Conservation (phyloP, 768 basidiomycete species). For the Podaxis mareebaensis region DNA sequence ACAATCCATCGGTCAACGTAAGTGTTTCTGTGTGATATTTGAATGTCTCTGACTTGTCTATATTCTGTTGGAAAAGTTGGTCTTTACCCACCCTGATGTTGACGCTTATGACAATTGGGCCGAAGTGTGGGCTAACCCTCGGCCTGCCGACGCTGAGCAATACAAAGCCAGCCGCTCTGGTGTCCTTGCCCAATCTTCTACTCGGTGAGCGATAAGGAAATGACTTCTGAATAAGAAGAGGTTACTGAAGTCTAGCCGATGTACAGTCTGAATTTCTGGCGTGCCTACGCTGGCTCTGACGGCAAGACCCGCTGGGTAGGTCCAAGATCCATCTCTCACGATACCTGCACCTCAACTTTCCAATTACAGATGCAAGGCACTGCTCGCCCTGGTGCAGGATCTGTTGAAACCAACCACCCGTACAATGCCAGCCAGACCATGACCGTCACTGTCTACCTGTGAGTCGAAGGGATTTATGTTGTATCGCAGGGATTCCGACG, state of each 20-base stretch:
- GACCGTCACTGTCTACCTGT: constrained; percentile 65
- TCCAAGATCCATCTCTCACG: not conserved
- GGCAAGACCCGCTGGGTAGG: constrained; percentile 50
- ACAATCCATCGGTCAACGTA: constrained; percentile 67
- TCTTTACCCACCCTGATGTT: constrained; percentile 63
- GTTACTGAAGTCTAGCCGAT: too few relatives aligned
- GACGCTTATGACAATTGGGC: constrained; percentile 70
- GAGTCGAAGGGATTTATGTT: constrained; percentile 17
- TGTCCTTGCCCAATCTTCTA: constrained; percentile 57
- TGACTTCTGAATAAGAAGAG: not conserved
- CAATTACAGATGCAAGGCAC: constrained; percentile 58
- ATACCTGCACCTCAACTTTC: not conserved
- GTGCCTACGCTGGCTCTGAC: constrained; percentile 48
- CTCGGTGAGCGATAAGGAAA: constrained; percentile 35
- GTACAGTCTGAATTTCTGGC: constrained; percentile 54
- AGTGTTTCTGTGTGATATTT: constrained; percentile 18
- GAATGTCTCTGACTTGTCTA: not conserved
- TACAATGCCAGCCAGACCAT: constrained; percentile 59
- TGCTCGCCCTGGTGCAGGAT: constrained; percentile 61
- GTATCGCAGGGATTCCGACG: not conserved
- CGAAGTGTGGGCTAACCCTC: constrained; percentile 52
- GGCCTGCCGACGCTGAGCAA: constrained; percentile 54
- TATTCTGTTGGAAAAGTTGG: constrained; percentile 39
- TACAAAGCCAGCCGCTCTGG: constrained; percentile 54
- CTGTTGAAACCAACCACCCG: constrained; percentile 45